These are phyloP conservation scores for Lipomyces kockii DNA, from an alignment of 805 yeast species.

Conservation along the genomic window DNA sequence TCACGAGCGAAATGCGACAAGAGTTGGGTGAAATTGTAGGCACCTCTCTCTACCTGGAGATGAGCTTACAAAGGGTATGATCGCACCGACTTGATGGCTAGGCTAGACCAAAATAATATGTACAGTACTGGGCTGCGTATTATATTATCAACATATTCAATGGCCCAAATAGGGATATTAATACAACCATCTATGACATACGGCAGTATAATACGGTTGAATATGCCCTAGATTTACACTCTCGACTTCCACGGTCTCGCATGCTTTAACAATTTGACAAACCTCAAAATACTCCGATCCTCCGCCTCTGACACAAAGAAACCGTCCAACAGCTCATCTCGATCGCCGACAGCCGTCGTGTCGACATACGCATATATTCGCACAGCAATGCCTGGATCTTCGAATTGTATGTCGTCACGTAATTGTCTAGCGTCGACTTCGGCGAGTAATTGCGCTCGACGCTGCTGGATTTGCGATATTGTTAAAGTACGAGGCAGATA, in stretches of 20 bases:
- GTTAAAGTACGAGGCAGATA: not conserved
- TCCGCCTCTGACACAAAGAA: not conserved
- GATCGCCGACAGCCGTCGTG: not conserved
- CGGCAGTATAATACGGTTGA: not conserved
- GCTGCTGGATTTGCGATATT: not conserved
- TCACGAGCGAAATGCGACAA: constrained; percentile 16
- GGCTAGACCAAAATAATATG: no score
- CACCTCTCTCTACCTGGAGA: constrained; percentile 71
- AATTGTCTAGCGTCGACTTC: not conserved
- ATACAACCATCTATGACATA: no score
- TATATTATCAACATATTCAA: not conserved
- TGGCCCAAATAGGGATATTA: not conserved
- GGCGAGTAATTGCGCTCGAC: not conserved
- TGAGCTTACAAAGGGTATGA: constrained; percentile 16
- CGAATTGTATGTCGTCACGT: not conserved
- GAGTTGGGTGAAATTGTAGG: constrained; percentile 48
- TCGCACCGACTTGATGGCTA: constrained; percentile 2
- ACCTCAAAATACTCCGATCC: not conserved
- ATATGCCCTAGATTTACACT: not conserved
- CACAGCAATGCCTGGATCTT: not conserved
- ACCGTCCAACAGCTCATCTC: not conserved
- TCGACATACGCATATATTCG: not conserved
- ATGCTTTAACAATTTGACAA: not conserved
- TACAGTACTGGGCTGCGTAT: not conserved
- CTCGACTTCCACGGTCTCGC: not conserved